Conservation (phyloP, 257 asterid genomes). For the Henckelia pumila region DNA sequence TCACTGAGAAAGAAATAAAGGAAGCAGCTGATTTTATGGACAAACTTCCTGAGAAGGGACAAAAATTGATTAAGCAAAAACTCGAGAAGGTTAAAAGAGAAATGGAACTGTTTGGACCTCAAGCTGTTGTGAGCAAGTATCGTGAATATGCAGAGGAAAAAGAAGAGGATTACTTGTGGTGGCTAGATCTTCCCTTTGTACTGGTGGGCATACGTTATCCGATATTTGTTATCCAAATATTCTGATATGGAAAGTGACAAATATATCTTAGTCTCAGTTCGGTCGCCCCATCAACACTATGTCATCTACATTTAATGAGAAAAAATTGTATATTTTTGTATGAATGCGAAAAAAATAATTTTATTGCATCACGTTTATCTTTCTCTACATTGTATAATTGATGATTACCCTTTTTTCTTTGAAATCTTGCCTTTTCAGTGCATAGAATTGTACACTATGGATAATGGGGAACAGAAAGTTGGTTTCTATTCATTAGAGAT, state of each 20-base stretch:
- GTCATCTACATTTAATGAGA: background rate
- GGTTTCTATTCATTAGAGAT: constrained; percentile 95
- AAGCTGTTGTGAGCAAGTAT: constrained; percentile 93
- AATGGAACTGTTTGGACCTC: constrained; percentile 90
- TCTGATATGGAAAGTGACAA: background rate
- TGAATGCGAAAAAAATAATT: background rate
- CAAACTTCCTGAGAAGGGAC: constrained; percentile 71
- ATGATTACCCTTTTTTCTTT: constrained; percentile 9
- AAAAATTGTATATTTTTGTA: background rate
- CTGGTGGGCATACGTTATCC: constrained; percentile 46
- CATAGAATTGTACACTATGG: constrained; percentile 73
- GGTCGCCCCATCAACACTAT: background rate
- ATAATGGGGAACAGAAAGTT: constrained; percentile 64
- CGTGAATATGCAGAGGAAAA: constrained; percentile 80
- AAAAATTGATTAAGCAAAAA: constrained; percentile 53
- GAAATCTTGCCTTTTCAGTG: constrained; percentile 49
- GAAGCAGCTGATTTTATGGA: constrained; percentile 80
- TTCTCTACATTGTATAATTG: constrained; percentile 6
- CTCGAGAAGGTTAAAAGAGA: constrained; percentile 84
- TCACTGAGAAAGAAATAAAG: constrained; percentile 86
- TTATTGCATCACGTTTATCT: background rate
- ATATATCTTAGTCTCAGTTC: background rate
- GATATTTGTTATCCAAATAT: constrained; percentile 1
- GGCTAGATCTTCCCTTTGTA: constrained; percentile 86
- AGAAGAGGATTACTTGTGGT: constrained; percentile 92